Evolutionary conservation across 768 basidiomycete genomes (phyloP), one percentile per base, ranked within the genome.

Genomic region (Amyloporia xantha): DNA sequence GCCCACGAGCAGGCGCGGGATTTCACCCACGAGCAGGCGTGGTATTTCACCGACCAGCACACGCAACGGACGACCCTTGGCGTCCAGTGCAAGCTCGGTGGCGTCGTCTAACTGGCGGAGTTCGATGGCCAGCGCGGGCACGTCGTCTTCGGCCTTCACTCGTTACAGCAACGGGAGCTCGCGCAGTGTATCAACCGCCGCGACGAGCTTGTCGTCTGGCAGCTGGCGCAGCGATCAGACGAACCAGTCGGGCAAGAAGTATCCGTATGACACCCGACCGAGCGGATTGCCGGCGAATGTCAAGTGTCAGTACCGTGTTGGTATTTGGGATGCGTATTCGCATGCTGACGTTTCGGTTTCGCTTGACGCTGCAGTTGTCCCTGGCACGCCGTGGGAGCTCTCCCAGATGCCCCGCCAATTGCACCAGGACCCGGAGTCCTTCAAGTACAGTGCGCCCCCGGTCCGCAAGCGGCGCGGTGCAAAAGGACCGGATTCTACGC

Each of bases 321-420:
- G 3, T 20, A 15, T 47, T 25, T 52, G 41, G 37, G 21, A 26
- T 39, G 44, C 30, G n/a, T 41, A 25, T 7, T 11, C 43, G 7
- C 33, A 7, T 24, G 30, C 20, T 60, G 25, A 59, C 28, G 4
- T 23, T 19, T 4, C 50, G 52, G 40, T 23, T 45, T 24, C 50
- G 53, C 26, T 53, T 48, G 54, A 27, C 50, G 21, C 27, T 23
- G 40, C 30, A 91, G 90, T 82, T 60, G 79, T 90, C 76, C 73
- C 71, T 52, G 87, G 86, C 64, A 74, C 88, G 54, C 86, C 88
- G 47, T 85, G 83, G 82, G 84, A 82, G 60, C 67, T 90, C 48
- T 68, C 72, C 60, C 73, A 87, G 61, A 66, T 85, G 23, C 86
- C 87, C 39, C 81, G 83, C 40, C 80, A 78, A 52, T 74, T 79